Evolutionary conservation across 2,329 filamentous ascomycete species (phyloP).

Genomic region (Nannizziopsis barbatae): DNA sequence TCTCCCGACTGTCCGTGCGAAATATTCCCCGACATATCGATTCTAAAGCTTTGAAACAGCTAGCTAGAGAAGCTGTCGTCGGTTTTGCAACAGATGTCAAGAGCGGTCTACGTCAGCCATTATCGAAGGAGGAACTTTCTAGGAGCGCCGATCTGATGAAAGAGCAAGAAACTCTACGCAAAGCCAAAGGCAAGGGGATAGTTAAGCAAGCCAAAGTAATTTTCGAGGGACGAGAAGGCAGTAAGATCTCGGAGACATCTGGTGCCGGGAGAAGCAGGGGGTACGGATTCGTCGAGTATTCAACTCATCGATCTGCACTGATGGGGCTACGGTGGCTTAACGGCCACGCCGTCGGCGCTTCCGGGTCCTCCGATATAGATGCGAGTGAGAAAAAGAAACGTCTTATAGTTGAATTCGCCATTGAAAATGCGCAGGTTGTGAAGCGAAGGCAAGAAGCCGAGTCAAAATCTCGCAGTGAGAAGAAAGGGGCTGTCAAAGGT

Average conservation of each 20-base stretch:
- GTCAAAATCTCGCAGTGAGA: constrained; percentile 37
- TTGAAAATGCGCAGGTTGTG: constrained; percentile 96
- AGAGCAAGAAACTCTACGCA: constrained; percentile 68
- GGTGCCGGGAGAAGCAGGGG: constrained; percentile 77
- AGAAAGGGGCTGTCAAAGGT: constrained; percentile 16
- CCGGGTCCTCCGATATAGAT: constrained; percentile 23
- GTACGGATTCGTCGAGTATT: constrained; percentile 96
- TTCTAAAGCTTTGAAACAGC: constrained; percentile 78
- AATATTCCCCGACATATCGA: constrained; percentile 77
- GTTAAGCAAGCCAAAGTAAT: constrained; percentile 91
- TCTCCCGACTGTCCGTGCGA: constrained; percentile 81
- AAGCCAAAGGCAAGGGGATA: constrained; percentile 70
- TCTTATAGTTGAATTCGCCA: constrained; percentile 90
- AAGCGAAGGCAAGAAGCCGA: constrained; percentile 59
- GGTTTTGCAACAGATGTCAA: constrained; percentile 89
- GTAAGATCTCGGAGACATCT: constrained; percentile 65
- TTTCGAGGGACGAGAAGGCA: constrained; percentile 76
- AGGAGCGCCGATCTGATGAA: constrained; percentile 71
- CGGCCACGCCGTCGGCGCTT: constrained; percentile 47
- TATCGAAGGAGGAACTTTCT: constrained; percentile 80
- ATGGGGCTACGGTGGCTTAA: constrained; percentile 95
- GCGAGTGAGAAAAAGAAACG: constrained; percentile 53
- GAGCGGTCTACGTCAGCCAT: constrained; percentile 57
- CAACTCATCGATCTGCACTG: constrained; percentile 80
- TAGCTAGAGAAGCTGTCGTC: constrained; percentile 85